Conservation (phyloP, 768 basidiomycete genomes). For the Tubosaeta sp. region DNA sequence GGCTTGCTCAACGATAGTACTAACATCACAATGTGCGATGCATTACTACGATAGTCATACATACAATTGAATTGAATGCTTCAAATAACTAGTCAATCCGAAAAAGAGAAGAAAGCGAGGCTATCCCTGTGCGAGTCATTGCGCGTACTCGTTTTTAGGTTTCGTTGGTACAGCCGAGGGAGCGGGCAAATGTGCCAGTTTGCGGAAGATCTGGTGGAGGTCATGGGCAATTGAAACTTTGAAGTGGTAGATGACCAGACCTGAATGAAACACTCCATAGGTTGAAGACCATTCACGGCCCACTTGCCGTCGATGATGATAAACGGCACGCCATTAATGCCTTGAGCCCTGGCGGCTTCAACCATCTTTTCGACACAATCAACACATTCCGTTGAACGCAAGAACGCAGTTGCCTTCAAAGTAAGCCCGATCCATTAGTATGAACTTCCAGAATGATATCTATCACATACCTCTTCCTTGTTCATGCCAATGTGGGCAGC, state of each 20-base stretch:
- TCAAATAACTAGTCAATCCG: background rate
- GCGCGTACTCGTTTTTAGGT: background rate
- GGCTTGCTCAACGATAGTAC: no score
- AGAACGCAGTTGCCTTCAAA: conserved; percentile 35
- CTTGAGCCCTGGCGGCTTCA: conserved; percentile 34
- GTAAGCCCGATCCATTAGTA: background rate
- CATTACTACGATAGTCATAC: no score
- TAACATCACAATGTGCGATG: no score
- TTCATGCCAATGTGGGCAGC: conserved; percentile 35
- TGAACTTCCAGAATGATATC: conserved; percentile 6
- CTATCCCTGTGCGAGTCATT: background rate
- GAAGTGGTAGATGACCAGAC: conserved; percentile 11
- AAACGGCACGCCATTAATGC: conserved; percentile 49
- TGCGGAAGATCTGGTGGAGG: conserved; percentile 26
- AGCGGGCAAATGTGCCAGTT: conserved; percentile 20
- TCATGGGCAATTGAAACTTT: no score
- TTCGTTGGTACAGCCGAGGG: background rate
- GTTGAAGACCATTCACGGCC: conserved; percentile 43
- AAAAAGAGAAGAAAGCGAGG: background rate
- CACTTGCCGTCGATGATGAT: conserved; percentile 43
- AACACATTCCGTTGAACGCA: conserved; percentile 34
- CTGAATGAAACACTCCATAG: conserved; percentile 36
- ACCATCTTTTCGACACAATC: conserved; percentile 38
- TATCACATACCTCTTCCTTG: conserved; percentile 31
- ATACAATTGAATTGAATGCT: no score